Percentiles rank a stretch among this genome's conserved stretches.
phyloP scores from a whole-genome alignment of 306 rosid genomes.

The Lablab purpureus region DNA sequence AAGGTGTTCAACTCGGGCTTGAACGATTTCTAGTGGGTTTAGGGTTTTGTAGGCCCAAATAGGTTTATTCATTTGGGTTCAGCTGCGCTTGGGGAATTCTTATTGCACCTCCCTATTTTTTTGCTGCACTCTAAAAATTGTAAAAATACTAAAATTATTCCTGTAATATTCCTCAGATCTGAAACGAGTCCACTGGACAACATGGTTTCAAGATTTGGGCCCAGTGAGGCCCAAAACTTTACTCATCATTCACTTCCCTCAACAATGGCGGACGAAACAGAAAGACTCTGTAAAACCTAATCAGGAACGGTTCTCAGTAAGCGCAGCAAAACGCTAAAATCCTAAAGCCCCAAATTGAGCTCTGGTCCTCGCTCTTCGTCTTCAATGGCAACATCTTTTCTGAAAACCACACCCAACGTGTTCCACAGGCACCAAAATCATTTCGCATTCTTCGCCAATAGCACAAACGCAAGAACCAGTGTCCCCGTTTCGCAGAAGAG shows the following conservation, averaged over 20 bases:
- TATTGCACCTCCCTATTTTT: no score
- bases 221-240: background rate
- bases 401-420: constrained; percentile 35
- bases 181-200: background rate
- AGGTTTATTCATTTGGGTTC: no score
- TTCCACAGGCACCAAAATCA: constrained; percentile 41
- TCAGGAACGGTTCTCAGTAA: background rate
- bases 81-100: no score
- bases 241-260: constrained; percentile 3
- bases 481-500: constrained; percentile 37
- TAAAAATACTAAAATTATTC: no score
- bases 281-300: constrained; percentile 20
- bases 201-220: background rate
- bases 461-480: background rate
- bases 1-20: no score
- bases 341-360: constrained; percentile 31
- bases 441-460: constrained; percentile 36
- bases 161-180: background rate
- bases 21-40: no score
- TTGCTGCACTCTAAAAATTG: no score
- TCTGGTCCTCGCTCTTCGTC: background rate
- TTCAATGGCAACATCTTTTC: constrained; percentile 48
- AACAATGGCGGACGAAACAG: background rate
- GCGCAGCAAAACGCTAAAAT: constrained; percentile 4
- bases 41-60: no score